Evolutionary conservation across 164 flowering plant genomes (phyloP), one percentile per base, ranked within the genome.

Genomic region (Sedum album): DNA sequence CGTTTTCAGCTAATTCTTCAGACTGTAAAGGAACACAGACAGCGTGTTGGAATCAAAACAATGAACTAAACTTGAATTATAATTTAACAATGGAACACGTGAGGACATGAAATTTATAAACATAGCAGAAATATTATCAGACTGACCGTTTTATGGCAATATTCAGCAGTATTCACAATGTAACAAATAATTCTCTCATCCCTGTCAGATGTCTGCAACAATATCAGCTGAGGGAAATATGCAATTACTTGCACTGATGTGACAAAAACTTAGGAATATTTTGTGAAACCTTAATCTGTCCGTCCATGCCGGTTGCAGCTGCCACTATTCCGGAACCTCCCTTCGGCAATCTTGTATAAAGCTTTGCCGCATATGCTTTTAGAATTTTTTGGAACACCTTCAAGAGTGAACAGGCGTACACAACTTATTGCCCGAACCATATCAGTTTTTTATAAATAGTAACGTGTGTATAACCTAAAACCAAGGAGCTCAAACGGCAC

Each of bases 231-330:
- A 73, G 49, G 36, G 1, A 66, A 44, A 26, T 71, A 17, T 64
- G 28, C 42, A 35, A 23, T 20, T 20, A 20, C 14, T 23, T 69
- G 39, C 70, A 42, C 62, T 25, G 35, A 14, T 65, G 6, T 14
- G 53, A 55, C 41, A 61, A 48, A 65, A 68, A 46, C 61, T 39
- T 64, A 61, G 4, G 25, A 35, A 51, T 36, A 35, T 28, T 62
- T 23, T 62, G 30, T 64, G 41, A n/a, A 74, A 91, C 98, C 96
- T 88, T 94, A 73, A 94, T 89, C 72, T 91, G 96, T 42, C 97
- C 97, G 82, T 94, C 98, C 79, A 89, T 86, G 63, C 98, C 98
- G 25, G 98, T 91, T 30, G 98, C 98, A 63, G 98, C 95, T 55
- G 98, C 98, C 73, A 94, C 96, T 76, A 91, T 76, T 60, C 98